A percentile compares a stretch with the other conserved stretches of the same genome.
phyloP scores from a whole-genome alignment of 2,329 filamentous ascomycete species.

The Didymosphaeria variabile region DNA sequence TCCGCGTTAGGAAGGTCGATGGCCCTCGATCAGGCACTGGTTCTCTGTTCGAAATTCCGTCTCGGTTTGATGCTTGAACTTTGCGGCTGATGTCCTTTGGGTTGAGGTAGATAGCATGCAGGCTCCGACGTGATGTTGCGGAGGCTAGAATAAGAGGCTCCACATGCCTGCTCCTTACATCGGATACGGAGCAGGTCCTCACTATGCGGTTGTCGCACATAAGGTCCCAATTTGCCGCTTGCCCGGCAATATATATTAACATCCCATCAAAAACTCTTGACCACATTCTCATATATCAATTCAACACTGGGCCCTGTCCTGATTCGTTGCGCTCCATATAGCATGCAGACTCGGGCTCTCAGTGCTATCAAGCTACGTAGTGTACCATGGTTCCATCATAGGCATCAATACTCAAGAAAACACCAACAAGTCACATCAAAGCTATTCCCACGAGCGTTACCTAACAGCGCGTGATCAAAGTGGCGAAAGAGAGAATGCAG shows the following conservation, averaged over 20 bases:
- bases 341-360: background rate
- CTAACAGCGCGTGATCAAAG: too few relatives aligned
- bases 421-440: too few relatives aligned
- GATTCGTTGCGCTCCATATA: background rate
- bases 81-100: slow-evolving; percentile 1
- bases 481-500: too few relatives aligned
- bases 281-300: background rate
- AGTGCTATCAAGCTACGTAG: too few relatives aligned
- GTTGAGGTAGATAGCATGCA: slow-evolving; percentile 4
- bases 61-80: background rate
- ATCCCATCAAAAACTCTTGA: slow-evolving; percentile 9
- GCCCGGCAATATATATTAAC: slow-evolving; percentile 15
- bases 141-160: slow-evolving; percentile 22
- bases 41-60: background rate
- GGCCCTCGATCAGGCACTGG: slow-evolving; percentile 3
- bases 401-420: too few relatives aligned
- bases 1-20: slow-evolving; percentile 13
- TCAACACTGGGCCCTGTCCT: background rate
- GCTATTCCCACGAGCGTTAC: too few relatives aligned
- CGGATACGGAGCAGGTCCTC: slow-evolving; percentile 19
- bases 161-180: slow-evolving; percentile 18
- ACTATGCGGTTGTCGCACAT: slow-evolving; percentile 20
- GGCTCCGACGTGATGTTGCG: slow-evolving; percentile 1
- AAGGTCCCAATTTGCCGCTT: slow-evolving; percentile 1
- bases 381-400: too few relatives aligned